A percentile compares a stretch with the other conserved stretches of the same genome.
Evolutionary conservation across 495 filamentous ascomycete species (phyloP).

Genomic region (Evernia prunastri): DNA sequence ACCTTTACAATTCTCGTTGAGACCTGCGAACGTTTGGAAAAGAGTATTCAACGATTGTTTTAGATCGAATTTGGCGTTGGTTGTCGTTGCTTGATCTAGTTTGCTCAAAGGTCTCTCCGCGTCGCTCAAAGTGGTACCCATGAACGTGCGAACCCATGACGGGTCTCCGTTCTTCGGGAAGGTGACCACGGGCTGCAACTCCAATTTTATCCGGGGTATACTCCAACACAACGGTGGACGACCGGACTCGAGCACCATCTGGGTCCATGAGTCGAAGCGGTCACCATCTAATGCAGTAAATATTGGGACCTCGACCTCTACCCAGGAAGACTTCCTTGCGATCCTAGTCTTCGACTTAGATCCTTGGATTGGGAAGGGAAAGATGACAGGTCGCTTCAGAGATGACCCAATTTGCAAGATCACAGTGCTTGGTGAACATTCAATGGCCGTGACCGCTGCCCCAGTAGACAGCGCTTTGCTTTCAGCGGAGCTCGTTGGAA

Average conservation of each 20-base stretch:
- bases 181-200: constrained; percentile 37
- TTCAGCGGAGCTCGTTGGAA: neutral
- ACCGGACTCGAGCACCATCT: constrained; percentile 26
- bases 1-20: constrained; percentile 22
- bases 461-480: constrained; percentile 11
- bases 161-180: constrained; percentile 31
- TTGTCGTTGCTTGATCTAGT: constrained; percentile 11
- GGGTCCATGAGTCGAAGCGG: constrained; percentile 30
- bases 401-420: constrained; percentile 21
- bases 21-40: constrained; percentile 41
- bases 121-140: constrained; percentile 30
- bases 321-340: constrained; percentile 41
- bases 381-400: constrained; percentile 31
- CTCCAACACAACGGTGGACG: constrained; percentile 30
- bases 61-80: constrained; percentile 35
- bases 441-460: constrained; percentile 25
- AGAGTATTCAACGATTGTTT: constrained; percentile 45
- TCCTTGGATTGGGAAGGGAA: constrained; percentile 37
- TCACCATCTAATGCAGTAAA: constrained; percentile 21
- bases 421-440: constrained; percentile 29
- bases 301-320: constrained; percentile 40
- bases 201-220: constrained; percentile 38
- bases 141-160: constrained; percentile 30
- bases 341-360: constrained; percentile 35
- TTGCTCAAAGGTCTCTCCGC: constrained; percentile 36